Evolutionary conservation across 768 basidiomycete species (phyloP).

Genomic region (Auricularia auricula-judae): DNA sequence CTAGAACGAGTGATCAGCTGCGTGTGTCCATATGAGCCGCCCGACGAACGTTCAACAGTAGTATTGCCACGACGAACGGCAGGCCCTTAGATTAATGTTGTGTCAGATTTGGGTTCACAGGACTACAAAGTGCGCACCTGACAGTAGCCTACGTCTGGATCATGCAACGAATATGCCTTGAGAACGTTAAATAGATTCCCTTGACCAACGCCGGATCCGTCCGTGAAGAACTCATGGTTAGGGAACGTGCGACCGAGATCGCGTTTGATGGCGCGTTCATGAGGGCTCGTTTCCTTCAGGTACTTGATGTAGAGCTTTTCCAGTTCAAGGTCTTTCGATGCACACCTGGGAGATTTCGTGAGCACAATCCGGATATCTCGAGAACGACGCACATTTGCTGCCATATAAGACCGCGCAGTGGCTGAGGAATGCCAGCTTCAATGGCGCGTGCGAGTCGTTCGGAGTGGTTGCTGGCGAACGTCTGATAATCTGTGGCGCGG

Average conservation of each 20-base stretch:
- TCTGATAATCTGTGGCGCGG: slow-evolving; percentile 61
- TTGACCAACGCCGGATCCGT: slow-evolving; percentile 90
- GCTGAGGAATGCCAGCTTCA: slow-evolving; percentile 80
- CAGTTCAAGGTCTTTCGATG: slow-evolving; percentile 82
- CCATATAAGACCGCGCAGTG: slow-evolving; percentile 91
- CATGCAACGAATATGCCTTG: slow-evolving; percentile 95
- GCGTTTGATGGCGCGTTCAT: slow-evolving; percentile 89
- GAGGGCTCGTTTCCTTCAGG: slow-evolving; percentile 71
- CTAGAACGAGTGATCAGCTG: slow-evolving; percentile 28
- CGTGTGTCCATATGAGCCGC: neutral
- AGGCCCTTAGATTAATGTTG: slow-evolving; percentile 38
- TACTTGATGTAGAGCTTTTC: slow-evolving; percentile 74
- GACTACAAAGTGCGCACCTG: slow-evolving; percentile 29
- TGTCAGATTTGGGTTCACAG: neutral
- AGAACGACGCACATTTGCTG: slow-evolving; percentile 64
- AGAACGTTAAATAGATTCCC: slow-evolving; percentile 96
- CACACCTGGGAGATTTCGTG: slow-evolving; percentile 46
- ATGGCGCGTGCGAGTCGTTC: slow-evolving; percentile 81
- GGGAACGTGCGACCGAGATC: slow-evolving; percentile 96
- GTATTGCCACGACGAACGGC: slow-evolving; percentile 89
- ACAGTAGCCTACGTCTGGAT: slow-evolving; percentile 92
- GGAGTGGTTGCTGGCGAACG: slow-evolving; percentile 68
- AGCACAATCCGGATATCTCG: neutral
- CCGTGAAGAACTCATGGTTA: slow-evolving; percentile 90
- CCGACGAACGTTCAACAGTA: slow-evolving; percentile 72